Conservation (phyloP, 768 basidiomycete genomes). For the Inosperma sp. region DNA sequence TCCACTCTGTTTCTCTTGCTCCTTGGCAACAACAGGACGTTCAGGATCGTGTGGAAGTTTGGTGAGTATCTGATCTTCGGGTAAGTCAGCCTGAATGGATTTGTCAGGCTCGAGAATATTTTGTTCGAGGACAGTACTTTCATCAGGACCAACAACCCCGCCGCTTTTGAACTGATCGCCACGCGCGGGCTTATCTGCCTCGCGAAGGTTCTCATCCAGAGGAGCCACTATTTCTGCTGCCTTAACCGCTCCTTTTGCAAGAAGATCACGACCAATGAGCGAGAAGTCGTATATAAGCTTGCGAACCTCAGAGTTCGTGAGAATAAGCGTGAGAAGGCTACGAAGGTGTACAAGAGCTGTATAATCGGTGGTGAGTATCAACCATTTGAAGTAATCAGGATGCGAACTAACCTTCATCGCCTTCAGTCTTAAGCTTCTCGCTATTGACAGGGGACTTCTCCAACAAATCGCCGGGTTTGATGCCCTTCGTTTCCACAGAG, state of each 20-base stretch:
- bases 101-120: constrained; percentile 30
- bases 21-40: constrained; percentile 14
- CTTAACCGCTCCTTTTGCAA: constrained; percentile 68
- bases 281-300: constrained; percentile 81
- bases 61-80: constrained; percentile 36
- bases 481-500: constrained; percentile 36
- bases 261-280: constrained; percentile 76
- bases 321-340: constrained; percentile 77
- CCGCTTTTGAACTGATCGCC: constrained; percentile 56
- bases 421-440: constrained; percentile 53
- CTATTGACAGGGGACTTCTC: constrained; percentile 43
- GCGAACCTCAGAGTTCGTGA: constrained; percentile 91
- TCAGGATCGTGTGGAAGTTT: constrained; percentile 33
- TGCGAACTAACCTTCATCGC: constrained; percentile 48
- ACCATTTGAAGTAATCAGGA: not conserved
- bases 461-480: constrained; percentile 27
- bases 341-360: constrained; percentile 81
- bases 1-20: constrained; percentile 7
- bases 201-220: constrained; percentile 50
- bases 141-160: constrained; percentile 25
- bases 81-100: constrained; percentile 42
- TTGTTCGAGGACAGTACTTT: constrained; percentile 34
- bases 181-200: constrained; percentile 66
- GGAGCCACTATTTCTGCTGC: constrained; percentile 70
- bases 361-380: not conserved